Percentiles rank a stretch among this genome's conserved stretches.
These are phyloP conservation scores for Pinus albicaulis DNA, from an alignment of 75 land plant species.

Conservation along the genomic window DNA sequence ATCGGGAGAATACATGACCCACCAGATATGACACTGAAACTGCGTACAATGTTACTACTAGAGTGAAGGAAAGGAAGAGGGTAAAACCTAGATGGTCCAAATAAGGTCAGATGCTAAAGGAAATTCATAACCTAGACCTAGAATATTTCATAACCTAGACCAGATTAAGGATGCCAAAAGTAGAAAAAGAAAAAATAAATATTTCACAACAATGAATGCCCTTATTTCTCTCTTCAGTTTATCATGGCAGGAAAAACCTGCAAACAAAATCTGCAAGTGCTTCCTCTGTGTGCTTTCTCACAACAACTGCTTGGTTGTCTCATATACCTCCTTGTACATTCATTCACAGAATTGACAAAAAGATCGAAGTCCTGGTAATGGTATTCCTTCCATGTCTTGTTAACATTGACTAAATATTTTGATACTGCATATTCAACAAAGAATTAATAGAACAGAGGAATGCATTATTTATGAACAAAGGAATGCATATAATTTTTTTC, in stretches of 20 bases:
- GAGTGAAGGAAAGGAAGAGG: too few relatives aligned
- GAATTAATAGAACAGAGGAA: too few relatives aligned
- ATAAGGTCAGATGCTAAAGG: too few relatives aligned
- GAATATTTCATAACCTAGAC: too few relatives aligned
- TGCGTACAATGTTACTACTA: too few relatives aligned
- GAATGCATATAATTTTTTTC: too few relatives aligned
- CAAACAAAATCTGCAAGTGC: too few relatives aligned
- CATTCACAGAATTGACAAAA: not conserved
- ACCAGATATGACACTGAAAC: too few relatives aligned
- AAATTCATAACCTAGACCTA: too few relatives aligned
- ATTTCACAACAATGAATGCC: not conserved
- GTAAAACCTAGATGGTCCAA: too few relatives aligned
- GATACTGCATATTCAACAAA: not conserved
- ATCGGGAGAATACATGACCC: too few relatives aligned
- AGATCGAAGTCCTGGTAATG: not conserved
- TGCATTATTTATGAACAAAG: too few relatives aligned
- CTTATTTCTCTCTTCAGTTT: not conserved
- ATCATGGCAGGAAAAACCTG: not conserved
- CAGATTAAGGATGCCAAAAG: not conserved
- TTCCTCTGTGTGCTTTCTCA: not conserved
- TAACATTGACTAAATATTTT: not conserved
- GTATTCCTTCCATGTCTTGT: not conserved
- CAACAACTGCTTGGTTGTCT: not conserved
- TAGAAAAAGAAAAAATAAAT: not conserved
- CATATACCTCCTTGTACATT: not conserved